phyloP scores from a whole-genome alignment of 1,139 yeast genomes.

The Debaryomycetaceae sp. region DNA sequence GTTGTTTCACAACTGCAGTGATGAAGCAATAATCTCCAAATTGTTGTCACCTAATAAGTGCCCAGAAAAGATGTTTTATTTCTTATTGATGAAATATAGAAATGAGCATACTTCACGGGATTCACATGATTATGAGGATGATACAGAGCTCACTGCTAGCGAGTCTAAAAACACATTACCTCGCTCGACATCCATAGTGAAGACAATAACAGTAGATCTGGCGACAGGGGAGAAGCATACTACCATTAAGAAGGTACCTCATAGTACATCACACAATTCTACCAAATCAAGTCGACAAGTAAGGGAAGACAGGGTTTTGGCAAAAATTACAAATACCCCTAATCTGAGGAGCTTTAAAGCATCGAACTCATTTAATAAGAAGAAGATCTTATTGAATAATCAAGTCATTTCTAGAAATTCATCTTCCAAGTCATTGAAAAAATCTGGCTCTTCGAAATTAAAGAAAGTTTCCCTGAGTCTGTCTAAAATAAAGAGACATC shows the following conservation, averaged over 20 bases:
- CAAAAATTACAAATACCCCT: conserved; percentile 30
- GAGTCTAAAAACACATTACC: conserved; percentile 29
- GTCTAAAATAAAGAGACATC: conserved; percentile 20
- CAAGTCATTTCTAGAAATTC: conserved; percentile 24
- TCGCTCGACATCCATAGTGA: conserved; percentile 45
- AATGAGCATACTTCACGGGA: conserved; percentile 56
- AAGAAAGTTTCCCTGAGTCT: conserved; percentile 9
- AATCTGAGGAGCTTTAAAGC: conserved; percentile 29
- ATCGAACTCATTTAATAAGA: conserved; percentile 39
- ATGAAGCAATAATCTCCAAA: conserved; percentile 54
- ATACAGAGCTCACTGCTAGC: conserved; percentile 13
- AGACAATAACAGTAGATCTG: conserved; percentile 36
- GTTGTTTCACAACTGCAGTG: conserved; percentile 84
- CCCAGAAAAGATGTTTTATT: conserved; percentile 88
- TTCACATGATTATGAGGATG: conserved; percentile 19
- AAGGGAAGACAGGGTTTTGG: conserved; percentile 15
- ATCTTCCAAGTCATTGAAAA: conserved; percentile 17
- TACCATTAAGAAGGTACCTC: conserved; percentile 18
- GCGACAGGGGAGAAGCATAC: conserved; percentile 25
- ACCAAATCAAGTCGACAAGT: conserved; percentile 11
- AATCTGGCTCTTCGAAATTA: conserved; percentile 3
- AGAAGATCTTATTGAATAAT: conserved; percentile 26
- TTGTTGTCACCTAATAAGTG: conserved; percentile 59
- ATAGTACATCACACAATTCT: conserved; percentile 21
- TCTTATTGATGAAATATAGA: conserved; percentile 76